A percentile compares a stretch with the other conserved stretches of the same genome.
Conservation (phyloP, 345 rosid species). For the Excoecaria cochinchinensis region DNA sequence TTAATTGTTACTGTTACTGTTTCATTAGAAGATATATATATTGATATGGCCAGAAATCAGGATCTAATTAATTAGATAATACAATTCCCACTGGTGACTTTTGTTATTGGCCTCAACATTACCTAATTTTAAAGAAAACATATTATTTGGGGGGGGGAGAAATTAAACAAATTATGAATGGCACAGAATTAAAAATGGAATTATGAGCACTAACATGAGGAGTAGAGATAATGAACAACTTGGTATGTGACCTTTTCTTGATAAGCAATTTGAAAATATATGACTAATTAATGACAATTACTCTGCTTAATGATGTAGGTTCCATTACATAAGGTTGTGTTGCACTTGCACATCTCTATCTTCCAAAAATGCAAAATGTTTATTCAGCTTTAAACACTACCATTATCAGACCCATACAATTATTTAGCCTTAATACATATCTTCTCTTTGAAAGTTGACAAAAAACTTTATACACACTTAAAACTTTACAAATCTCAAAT, state of each 20-base stretch:
- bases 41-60: not conserved
- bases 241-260: constrained; percentile 7
- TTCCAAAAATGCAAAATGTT: constrained; percentile 15
- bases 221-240: constrained; percentile 21
- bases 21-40: constrained; percentile 13
- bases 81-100: not conserved
- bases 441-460: too few species aligned
- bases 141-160: not conserved
- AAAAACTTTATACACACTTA: too few species aligned
- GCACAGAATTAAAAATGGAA: not conserved
- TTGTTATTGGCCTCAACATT: not conserved
- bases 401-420: too few species aligned
- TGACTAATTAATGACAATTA: constrained; percentile 12
- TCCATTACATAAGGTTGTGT: constrained; percentile 9
- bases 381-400: too few species aligned
- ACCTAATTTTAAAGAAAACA: constrained; percentile 1
- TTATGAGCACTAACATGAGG: constrained; percentile 20
- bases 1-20: constrained; percentile 12
- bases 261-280: not conserved
- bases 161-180: not conserved
- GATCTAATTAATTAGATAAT: not conserved
- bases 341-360: constrained; percentile 19
- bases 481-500: too few species aligned
- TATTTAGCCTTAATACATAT: too few species aligned
- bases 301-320: constrained; percentile 5